Evolutionary conservation across 805 yeast genomes (phyloP).

Genomic region (Starmerella gropengiesseri): DNA sequence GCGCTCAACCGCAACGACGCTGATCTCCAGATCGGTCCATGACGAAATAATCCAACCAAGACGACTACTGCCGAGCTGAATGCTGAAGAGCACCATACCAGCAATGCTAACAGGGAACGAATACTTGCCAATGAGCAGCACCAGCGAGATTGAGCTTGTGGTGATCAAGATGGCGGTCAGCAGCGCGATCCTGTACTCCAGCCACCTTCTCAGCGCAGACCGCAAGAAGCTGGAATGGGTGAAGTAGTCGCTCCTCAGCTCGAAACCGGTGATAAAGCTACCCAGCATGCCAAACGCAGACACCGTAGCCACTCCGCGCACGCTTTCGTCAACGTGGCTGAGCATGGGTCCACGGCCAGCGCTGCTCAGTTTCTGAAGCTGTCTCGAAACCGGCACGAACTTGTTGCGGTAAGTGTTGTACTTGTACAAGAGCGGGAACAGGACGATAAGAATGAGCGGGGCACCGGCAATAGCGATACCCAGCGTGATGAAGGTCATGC

Average conservation of each 20-base stretch:
- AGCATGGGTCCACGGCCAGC: conserved; percentile 58
- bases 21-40: conserved; percentile 86
- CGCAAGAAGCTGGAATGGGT: conserved; percentile 50
- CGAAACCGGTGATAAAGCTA: conserved; percentile 42
- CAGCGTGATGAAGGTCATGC: conserved; percentile 32
- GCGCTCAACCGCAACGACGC: conserved; percentile 75
- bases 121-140: conserved; percentile 40
- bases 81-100: conserved; percentile 79
- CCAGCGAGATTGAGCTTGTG: conserved; percentile 65
- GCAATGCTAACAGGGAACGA: conserved; percentile 80
- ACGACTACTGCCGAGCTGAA: conserved; percentile 71
- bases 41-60: conserved; percentile 83
- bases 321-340: conserved; percentile 65
- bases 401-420: conserved; percentile 54
- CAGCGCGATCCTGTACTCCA: conserved; percentile 84
- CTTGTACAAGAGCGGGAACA: conserved; percentile 48
- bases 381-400: conserved; percentile 55
- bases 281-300: conserved; percentile 50
- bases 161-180: conserved; percentile 73
- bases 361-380: conserved; percentile 55
- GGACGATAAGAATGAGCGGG: conserved; percentile 66
- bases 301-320: conserved; percentile 60
- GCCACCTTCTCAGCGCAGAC: conserved; percentile 41
- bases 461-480: conserved; percentile 60
- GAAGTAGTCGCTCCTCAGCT: conserved; percentile 27